A percentile compares a stretch with the other conserved stretches of the same genome.
Conservation (phyloP, 2,329 filamentous ascomycete genomes). For the Scytalidium lignicola region DNA sequence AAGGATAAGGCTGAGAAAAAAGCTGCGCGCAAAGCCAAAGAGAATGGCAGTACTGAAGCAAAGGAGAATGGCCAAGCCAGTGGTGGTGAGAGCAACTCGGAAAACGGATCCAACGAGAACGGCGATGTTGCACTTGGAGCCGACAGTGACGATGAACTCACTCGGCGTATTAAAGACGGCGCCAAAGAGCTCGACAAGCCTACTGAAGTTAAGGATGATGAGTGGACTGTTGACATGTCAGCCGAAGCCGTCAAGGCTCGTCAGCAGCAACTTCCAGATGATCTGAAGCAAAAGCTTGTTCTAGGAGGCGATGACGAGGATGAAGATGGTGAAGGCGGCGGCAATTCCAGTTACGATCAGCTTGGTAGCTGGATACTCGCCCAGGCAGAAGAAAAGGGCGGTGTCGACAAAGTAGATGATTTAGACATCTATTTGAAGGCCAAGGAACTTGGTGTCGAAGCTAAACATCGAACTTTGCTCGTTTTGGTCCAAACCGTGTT, state of each 20-base stretch:
- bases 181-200: slow-evolving; percentile 67
- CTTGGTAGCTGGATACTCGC: slow-evolving; percentile 88
- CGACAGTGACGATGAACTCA: slow-evolving; percentile 88
- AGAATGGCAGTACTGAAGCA: slow-evolving; percentile 47
- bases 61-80: slow-evolving; percentile 50
- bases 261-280: slow-evolving; percentile 85
- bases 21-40: slow-evolving; percentile 83
- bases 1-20: slow-evolving; percentile 93
- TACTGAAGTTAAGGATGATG: slow-evolving; percentile 70
- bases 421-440: slow-evolving; percentile 94
- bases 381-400: slow-evolving; percentile 65
- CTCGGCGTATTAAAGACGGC: slow-evolving; percentile 64
- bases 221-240: slow-evolving; percentile 96
- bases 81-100: slow-evolving; percentile 61
- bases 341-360: slow-evolving; percentile 77
- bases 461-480: slow-evolving; percentile 87
- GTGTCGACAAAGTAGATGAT: slow-evolving; percentile 75
- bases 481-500: slow-evolving; percentile 94
- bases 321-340: slow-evolving; percentile 71
- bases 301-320: slow-evolving; percentile 75
- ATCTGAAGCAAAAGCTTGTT: slow-evolving; percentile 88
- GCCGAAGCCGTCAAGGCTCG: slow-evolving; percentile 93
- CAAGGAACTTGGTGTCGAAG: slow-evolving; percentile 89
- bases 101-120: slow-evolving; percentile 46
- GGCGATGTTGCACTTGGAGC: slow-evolving; percentile 56